Evolutionary conservation across 768 basidiomycete species (phyloP).

Genomic region (Asterophora parasitica): DNA sequence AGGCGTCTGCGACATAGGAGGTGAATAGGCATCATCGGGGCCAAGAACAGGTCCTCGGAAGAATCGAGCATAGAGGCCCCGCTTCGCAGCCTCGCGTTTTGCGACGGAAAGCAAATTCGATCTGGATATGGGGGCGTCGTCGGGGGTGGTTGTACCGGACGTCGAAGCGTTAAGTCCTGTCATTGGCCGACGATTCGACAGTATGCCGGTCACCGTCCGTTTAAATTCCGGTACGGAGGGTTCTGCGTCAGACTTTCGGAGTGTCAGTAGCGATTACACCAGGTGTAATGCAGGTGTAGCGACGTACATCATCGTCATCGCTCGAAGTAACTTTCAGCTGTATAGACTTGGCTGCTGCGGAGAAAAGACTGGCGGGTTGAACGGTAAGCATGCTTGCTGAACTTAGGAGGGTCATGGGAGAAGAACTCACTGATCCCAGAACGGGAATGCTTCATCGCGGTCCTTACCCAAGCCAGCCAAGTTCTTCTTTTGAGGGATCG

Average conservation of each 20-base stretch:
- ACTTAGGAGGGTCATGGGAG: neutral
- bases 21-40: conserved; percentile 29
- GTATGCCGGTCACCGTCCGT: conserved; percentile 70
- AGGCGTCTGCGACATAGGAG: conserved; percentile 9
- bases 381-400: neutral
- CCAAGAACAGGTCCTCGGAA: conserved; percentile 72
- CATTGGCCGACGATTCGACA: conserved; percentile 64
- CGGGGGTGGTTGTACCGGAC: conserved; percentile 40
- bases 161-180: conserved; percentile 45
- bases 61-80: conserved; percentile 74
- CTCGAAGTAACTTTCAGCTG: conserved; percentile 54
- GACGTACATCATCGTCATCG: conserved; percentile 39
- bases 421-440: conserved; percentile 91
- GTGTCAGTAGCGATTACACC: neutral
- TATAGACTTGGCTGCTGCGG: conserved; percentile 79
- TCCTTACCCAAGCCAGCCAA: conserved; percentile 89
- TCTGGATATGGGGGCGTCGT: conserved; percentile 31
- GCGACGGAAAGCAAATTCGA: conserved; percentile 56
- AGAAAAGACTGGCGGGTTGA: conserved; percentile 58
- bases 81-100: conserved; percentile 74
- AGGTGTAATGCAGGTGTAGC: neutral
- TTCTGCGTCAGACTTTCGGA: conserved; percentile 10
- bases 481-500: conserved; percentile 79
- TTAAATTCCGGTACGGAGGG: conserved; percentile 8
- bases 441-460: conserved; percentile 91